These are phyloP conservation scores for Mycena crocata DNA, from an alignment of 768 basidiomycete species.

Conservation along the genomic window DNA sequence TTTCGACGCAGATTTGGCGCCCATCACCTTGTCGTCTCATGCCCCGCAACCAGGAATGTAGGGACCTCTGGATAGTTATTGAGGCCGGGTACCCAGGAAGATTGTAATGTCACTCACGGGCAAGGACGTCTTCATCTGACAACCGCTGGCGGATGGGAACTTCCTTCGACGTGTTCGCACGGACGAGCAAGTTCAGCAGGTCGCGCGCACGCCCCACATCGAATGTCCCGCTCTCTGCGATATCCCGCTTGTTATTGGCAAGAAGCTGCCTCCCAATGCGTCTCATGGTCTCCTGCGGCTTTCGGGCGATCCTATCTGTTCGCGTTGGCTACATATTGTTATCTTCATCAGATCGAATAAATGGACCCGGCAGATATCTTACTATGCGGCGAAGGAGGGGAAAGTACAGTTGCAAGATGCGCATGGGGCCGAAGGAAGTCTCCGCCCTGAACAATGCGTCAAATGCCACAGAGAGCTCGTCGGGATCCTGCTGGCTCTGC, in stretches of 20 bases:
- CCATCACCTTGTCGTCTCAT: conserved; percentile 53
- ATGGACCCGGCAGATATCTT: too few species aligned
- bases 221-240: conserved; percentile 44
- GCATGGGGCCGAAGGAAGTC: too few species aligned
- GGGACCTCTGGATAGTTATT: conserved; percentile 62
- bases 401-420: too few species aligned
- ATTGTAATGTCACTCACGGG: conserved; percentile 51
- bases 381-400: too few species aligned
- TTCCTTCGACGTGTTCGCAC: conserved; percentile 74
- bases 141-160: conserved; percentile 64
- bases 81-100: too few species aligned
- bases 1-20: background rate
- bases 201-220: conserved; percentile 57
- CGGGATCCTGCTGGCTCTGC: too few species aligned
- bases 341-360: too few species aligned
- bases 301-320: conserved; percentile 61
- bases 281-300: conserved; percentile 57
- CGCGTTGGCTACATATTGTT: too few species aligned
- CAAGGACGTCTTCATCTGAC: conserved; percentile 71
- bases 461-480: too few species aligned
- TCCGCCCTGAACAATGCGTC: too few species aligned
- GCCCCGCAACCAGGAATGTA: conserved; percentile 70
- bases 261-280: too few species aligned
- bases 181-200: conserved; percentile 68
- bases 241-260: conserved; percentile 62